Evolutionary conservation across 1,284 basidiomycete genomes (phyloP), one percentile per base, ranked within the genome.

Genomic region (Chondrostereum purpureum): DNA sequence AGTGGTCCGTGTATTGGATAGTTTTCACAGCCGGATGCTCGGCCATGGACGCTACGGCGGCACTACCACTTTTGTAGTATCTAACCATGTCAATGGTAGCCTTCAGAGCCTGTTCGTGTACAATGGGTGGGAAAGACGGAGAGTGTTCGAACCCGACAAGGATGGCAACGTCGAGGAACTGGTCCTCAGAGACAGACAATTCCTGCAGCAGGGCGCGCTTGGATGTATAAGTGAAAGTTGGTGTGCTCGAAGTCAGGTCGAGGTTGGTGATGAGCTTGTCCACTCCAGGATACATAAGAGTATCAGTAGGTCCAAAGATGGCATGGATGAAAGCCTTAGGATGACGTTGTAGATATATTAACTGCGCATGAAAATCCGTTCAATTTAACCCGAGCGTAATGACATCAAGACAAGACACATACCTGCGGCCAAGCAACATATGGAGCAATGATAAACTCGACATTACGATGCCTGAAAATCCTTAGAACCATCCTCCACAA

Each of bases 381-480:
- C 48, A 42, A 52, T 52, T 50, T 53, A 53, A 55, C 34, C 43
- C 46, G 40, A n/a, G n/a, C 47, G 47, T 44, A 54, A 45, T 48
- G 53, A 46, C 45, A 42, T 42, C 31, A 23, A 45, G 34, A 58
- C 54, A 59, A 64, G 77, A 42, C 31, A 42, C 57, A 64, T 67
- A 93, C 92, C 77, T 97, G 95, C 36, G 93, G 90, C 77, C 88
- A 90, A 35, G 92, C 84, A 42, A 92, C 73, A 65, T 99, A 99
- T 6, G 95, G 95, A 31, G 96, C 94, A 51, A 98, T 83, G 39
- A 99, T 75, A 62, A 94, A 98, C 68, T 99, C 95, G 52, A 97
- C 92, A 57, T 92, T 91, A 36, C 95, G 76, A 67, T 97, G 91
- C 62, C 92, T 83, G 66, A 99, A 96, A 50, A 95, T 88, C 47